These are phyloP conservation scores for Mortierella polycephala DNA, from an alignment of 371 early-diverging fungal species.

Conservation along the genomic window DNA sequence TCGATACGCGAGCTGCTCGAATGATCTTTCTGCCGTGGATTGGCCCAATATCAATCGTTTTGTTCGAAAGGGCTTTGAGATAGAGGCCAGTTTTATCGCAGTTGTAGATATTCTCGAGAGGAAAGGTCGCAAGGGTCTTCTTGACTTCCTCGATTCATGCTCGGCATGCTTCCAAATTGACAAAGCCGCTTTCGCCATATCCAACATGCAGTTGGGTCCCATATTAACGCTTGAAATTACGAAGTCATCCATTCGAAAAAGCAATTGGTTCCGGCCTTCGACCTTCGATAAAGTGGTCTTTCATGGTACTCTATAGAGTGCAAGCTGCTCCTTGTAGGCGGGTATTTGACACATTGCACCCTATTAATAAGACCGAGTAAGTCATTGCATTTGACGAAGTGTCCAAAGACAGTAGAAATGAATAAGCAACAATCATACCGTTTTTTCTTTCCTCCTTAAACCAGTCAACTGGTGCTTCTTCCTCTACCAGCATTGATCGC, in stretches of 20 bases:
- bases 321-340: not conserved
- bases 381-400: no score
- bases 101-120: constrained; percentile 16
- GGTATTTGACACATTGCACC: not conserved
- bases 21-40: no score
- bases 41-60: no score
- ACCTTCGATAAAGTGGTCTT: not conserved
- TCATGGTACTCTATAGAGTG: not conserved
- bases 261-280: not conserved
- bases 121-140: not conserved
- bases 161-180: not conserved
- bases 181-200: constrained; percentile 1
- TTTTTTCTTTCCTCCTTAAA: no score
- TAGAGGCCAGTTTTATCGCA: constrained; percentile 9
- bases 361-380: constrained; percentile 1
- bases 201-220: not conserved
- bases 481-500: not conserved
- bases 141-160: not conserved
- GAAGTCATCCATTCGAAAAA: constrained; percentile 5
- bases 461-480: not conserved
- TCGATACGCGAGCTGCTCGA: no score
- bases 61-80: constrained; percentile 1
- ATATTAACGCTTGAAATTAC: not conserved
- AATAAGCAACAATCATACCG: not conserved
- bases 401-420: not conserved